Evolutionary conservation across 2,329 filamentous ascomycete species (phyloP), one percentile per base, ranked within the genome.

Genomic region (Colletotrichum simmondsii): DNA sequence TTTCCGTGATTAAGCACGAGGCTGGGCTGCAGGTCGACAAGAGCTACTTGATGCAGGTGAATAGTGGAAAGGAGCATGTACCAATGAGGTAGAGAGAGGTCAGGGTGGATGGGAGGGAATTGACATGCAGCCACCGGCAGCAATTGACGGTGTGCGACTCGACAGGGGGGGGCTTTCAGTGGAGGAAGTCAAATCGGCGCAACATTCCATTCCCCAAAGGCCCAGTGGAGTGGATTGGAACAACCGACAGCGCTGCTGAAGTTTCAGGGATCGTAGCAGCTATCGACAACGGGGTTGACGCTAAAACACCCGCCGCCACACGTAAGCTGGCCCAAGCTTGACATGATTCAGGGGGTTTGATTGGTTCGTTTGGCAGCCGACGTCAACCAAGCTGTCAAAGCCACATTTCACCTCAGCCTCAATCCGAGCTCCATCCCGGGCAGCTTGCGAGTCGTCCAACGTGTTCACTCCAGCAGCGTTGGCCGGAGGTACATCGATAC

Each of bases 181-280:
- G 65, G 52, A 53, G 37, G 52, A 49, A 57, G 7, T 28, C 28
- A 64, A 52, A 22, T 65, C 52, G 22, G 61, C 53, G 67, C 53
- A 19, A 57, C 42, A 42, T 30, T 22, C 30, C 64, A 11, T 35
- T 35, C 32, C 64, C 54, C 58, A 53, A 42, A 53, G 37, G 14
- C 37, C 56, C 59, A 49, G 42, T 22, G 42, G 42, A 54, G 59
- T 24, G 52, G 26, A 67, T 22, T 42, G 32, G 62, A 11, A 35
- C 11, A 35, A 12, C 32, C 4, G 32, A 63, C 59, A 30, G 49
- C 24, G 46, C 37, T 70, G 66, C 66, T 72, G 60, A 65, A 69
- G 70, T 70, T 70, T 71, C 66, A 71, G 71, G 71, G 66, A 71
- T 73, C 56, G 66, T 58, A 73, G 66, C 71, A 71, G 71, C 60